Base-by-base conservation (phyloP, 164 flowering plant genomes). In the Piper betle region DNA sequence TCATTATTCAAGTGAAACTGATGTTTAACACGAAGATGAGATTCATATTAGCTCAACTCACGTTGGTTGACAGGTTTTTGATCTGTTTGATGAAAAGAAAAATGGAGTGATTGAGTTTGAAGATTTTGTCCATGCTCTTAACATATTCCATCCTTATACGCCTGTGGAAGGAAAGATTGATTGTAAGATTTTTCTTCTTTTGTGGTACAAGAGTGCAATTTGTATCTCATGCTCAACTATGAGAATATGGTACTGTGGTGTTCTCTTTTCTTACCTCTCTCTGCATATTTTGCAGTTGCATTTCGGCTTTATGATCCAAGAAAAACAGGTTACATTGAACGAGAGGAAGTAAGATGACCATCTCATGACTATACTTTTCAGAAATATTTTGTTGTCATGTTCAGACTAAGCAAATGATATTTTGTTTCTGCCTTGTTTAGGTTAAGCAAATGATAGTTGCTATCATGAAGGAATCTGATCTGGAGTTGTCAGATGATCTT, bases 21-120 rank as follows among this genome's bases (percentile, higher is more conserved):
- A 43, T 4, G 57, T 52, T 56, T 57, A 17, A n/a, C n/a, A 33
- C 0, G 63, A 6, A 17, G 9, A 13, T 4, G 5, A 5, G 9
- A 6, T 50, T 12, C 53, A 6, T 61, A 11, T 52, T 13, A 40
- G 40, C 19, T 20, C 18, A 10, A 20, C 58, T 25, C 25, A 58
- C 10, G 40, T 43, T 58, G 15, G 37, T 55, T 3, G 57, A 8
- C 64, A 87, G 96, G 87, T 87, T 65, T 91, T 91, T 78, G 75
- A 84, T 80, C 83, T 87, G 53, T 90, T 90, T 74, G 93, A 87
- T 73, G 86, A 82, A 73, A 90, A 86, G 79, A 78, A 55, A 72
- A 85, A 90, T 75, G 96, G 93, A 8, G 93, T 84, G 0, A 84
- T 90, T 67, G 95, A 84, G 39, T 90, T 90, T 72, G 97, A 83